Conservation (phyloP, 768 basidiomycete genomes). For the Mycena galopus region DNA sequence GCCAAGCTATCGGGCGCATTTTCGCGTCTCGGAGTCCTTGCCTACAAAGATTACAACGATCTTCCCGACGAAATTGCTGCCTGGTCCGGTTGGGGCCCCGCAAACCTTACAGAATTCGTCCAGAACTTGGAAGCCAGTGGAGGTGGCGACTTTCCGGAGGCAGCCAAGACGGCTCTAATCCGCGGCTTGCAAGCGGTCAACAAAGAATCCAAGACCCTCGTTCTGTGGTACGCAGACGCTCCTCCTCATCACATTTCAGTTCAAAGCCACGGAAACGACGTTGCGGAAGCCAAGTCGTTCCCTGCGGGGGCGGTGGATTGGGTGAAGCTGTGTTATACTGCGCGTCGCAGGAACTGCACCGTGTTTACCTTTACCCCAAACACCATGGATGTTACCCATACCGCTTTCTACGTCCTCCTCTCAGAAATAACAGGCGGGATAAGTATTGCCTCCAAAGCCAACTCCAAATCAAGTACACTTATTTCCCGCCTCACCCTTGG, state of each 20-base stretch:
- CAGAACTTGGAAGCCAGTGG: constrained; percentile 31
- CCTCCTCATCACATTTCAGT: constrained; percentile 41
- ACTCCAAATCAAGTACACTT: constrained; percentile 25
- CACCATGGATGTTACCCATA: constrained; percentile 22
- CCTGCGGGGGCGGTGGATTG: constrained; percentile 41
- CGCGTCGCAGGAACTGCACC: constrained; percentile 38
- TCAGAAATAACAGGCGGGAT: constrained; percentile 41
- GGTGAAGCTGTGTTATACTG: constrained; percentile 42
- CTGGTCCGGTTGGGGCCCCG: constrained; percentile 42
- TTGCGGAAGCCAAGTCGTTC: constrained; percentile 38
- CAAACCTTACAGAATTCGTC: constrained; percentile 37
- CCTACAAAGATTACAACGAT: constrained; percentile 43
- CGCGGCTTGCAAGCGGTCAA: constrained; percentile 39
- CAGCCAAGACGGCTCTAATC: constrained; percentile 44
- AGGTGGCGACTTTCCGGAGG: constrained; percentile 46
- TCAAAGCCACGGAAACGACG: constrained; percentile 34
- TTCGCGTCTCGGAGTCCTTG: constrained; percentile 41
- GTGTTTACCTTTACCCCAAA: constrained; percentile 40
- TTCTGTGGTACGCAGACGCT: constrained; percentile 46
- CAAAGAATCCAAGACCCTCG: constrained; percentile 38
- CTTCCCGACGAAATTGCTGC: constrained; percentile 30
- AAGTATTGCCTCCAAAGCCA: constrained; percentile 34
- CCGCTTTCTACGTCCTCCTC: constrained; percentile 40
- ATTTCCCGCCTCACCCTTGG: constrained; percentile 43
- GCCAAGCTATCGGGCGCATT: constrained; percentile 43